Percentiles rank a stretch among this genome's conserved stretches.
These are phyloP conservation scores for Neurospora sp. DNA, from an alignment of 495 filamentous ascomycete species.

Conservation along the genomic window DNA sequence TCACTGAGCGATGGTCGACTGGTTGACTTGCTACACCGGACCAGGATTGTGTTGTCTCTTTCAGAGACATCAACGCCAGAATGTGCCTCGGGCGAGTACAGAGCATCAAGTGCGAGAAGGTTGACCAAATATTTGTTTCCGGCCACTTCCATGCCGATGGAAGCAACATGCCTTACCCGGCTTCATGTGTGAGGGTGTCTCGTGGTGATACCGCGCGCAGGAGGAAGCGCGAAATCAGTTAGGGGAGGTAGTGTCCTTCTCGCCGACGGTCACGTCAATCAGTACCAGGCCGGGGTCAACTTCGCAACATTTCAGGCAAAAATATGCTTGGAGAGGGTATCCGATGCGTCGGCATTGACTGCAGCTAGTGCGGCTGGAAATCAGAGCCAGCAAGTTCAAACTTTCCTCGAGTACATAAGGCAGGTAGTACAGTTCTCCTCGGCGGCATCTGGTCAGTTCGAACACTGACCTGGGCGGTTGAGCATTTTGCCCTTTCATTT, in stretches of 20 bases:
- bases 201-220: neutral
- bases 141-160: no score
- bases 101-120: neutral
- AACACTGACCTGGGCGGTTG: no score
- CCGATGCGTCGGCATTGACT: neutral
- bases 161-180: no score
- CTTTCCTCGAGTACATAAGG: neutral
- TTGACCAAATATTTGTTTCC: neutral
- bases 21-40: neutral
- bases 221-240: neutral
- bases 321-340: no score
- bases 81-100: neutral
- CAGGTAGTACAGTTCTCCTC: no score
- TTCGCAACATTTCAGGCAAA: no score
- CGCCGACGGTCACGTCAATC: no score
- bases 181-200: neutral
- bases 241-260: neutral
- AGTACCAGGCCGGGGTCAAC: no score
- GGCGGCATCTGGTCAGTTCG: no score
- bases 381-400: neutral
- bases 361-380: neutral
- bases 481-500: neutral
- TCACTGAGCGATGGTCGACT: neutral
- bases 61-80: neutral
- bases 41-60: neutral